Percentiles rank a stretch among this genome's conserved stretches.
phyloP scores from a whole-genome alignment of 139 green algal species.

The Pleodorina starrii region DNA sequence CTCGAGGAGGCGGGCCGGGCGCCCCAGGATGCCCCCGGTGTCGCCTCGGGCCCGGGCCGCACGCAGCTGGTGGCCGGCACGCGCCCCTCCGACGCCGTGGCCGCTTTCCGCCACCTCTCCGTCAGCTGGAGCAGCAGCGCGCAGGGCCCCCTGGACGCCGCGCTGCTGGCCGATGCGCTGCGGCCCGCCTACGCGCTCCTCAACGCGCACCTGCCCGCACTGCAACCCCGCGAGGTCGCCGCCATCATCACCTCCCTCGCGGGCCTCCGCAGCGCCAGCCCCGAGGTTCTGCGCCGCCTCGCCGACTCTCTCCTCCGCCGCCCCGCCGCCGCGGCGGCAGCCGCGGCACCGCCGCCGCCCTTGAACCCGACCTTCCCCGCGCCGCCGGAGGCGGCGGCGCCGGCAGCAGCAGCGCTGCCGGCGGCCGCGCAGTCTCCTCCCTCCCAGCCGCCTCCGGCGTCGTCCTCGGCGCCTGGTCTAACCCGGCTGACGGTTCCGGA shows the following conservation, averaged over 20 bases:
- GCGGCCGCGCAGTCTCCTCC: background rate
- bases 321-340: background rate
- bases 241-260: background rate
- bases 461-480: background rate
- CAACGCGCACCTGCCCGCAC: background rate
- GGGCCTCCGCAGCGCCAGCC: background rate
- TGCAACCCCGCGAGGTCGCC: background rate
- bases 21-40: background rate
- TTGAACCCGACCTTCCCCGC: too few relatives aligned
- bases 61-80: background rate
- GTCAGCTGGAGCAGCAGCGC: background rate
- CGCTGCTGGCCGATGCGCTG: background rate
- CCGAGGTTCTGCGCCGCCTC: conserved; percentile 22
- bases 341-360: background rate
- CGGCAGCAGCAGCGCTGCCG: background rate
- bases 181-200: conserved; percentile 16
- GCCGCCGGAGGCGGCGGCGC: background rate
- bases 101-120: background rate
- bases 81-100: background rate
- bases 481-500: background rate
- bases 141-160: background rate
- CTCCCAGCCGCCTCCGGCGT: background rate
- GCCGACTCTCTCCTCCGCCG: background rate
- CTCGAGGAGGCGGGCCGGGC: background rate
- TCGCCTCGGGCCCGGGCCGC: background rate